Conservation (phyloP, 2,329 filamentous ascomycete genomes). For the Claviceps spartinae region DNA sequence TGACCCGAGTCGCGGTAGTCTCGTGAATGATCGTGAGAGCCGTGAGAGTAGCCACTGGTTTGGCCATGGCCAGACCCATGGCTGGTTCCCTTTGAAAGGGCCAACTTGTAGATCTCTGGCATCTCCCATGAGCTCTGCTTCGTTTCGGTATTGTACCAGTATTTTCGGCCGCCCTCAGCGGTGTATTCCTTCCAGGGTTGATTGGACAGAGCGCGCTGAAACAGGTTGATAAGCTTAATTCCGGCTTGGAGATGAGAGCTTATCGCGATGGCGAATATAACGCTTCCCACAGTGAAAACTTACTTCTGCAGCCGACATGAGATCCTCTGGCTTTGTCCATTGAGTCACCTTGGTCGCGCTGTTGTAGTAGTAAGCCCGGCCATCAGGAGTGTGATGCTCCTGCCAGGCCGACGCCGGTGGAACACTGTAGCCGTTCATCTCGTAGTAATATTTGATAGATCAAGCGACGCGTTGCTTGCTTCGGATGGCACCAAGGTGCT, state of each 20-base stretch:
- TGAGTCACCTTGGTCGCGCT: slow-evolving; percentile 71
- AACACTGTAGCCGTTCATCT: slow-evolving; percentile 46
- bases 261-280: background rate
- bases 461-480: background rate
- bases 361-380: slow-evolving; percentile 87
- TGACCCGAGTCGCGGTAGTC: slow-evolving; percentile 27
- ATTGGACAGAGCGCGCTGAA: slow-evolving; percentile 61
- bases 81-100: slow-evolving; percentile 35
- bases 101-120: slow-evolving; percentile 68
- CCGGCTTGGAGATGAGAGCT: no score
- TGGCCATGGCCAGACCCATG: slow-evolving; percentile 24
- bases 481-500: background rate
- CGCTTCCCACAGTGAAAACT: slow-evolving; percentile 6
- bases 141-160: slow-evolving; percentile 90
- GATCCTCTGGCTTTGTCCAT: slow-evolving; percentile 86
- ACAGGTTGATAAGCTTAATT: background rate
- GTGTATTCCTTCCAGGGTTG: slow-evolving; percentile 92
- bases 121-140: slow-evolving; percentile 93
- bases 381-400: slow-evolving; percentile 68
- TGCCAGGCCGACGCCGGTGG: slow-evolving; percentile 52
- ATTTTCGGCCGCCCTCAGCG: slow-evolving; percentile 73
- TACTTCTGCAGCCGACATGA: slow-evolving; percentile 76
- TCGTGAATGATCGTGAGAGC: slow-evolving; percentile 25
- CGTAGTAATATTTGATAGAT: slow-evolving; percentile 3
- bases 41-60: slow-evolving; percentile 24